phyloP scores from a whole-genome alignment of 2,329 filamentous ascomycete genomes.

The Penicillium sp. region DNA sequence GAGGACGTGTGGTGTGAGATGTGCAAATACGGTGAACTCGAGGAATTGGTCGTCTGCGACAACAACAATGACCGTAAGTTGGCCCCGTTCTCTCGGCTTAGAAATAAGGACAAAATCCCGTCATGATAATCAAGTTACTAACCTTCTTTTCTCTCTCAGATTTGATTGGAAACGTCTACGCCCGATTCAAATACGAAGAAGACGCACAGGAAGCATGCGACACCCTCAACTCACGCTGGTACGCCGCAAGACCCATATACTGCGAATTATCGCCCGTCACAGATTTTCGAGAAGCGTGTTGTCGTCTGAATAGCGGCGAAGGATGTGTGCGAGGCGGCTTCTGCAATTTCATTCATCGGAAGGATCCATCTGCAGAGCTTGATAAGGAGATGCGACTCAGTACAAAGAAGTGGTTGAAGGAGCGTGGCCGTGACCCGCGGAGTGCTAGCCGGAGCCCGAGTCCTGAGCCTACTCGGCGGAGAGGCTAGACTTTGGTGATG shows the following conservation, averaged over 20 bases:
- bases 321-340: constrained; percentile 95
- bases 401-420: constrained; percentile 95
- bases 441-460: constrained; percentile 81
- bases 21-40: constrained; percentile 96
- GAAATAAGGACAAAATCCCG: neutral
- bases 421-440: constrained; percentile 78
- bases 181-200: constrained; percentile 99
- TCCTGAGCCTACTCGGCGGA: constrained; percentile 76
- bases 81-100: neutral
- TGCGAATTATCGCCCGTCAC: constrained; percentile 96
- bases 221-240: constrained; percentile 91
- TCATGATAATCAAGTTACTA: constrained; percentile 5
- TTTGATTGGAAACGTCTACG: constrained; percentile 98
- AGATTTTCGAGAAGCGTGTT: constrained; percentile 97
- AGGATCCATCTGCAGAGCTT: constrained; percentile 86
- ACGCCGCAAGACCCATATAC: constrained; percentile 94
- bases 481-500: constrained; percentile 53
- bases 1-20: constrained; percentile 99
- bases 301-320: constrained; percentile 88
- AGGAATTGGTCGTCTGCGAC: constrained; percentile 97
- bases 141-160: constrained; percentile 52
- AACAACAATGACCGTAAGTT: constrained; percentile 94
- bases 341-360: constrained; percentile 99
- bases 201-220: constrained; percentile 91
- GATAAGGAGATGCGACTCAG: constrained; percentile 82